A percentile compares a stretch with the other conserved stretches of the same genome.
phyloP scores from a whole-genome alignment of 2,329 filamentous ascomycete species.

The Hansfordia pulvinata region DNA sequence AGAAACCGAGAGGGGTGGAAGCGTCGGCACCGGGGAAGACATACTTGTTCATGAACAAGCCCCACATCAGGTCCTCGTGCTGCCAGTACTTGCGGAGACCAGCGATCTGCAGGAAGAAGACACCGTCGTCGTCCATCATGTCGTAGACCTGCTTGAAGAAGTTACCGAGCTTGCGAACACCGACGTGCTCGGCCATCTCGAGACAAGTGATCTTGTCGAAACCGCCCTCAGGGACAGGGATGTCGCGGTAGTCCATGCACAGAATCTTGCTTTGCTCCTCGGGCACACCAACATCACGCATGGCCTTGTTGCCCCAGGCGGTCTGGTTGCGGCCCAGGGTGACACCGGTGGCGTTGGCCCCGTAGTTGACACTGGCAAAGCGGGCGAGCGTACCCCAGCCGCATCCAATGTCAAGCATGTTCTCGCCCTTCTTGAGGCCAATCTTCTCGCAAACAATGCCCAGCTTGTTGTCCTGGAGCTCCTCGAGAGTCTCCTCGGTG shows the following conservation, averaged over 20 bases:
- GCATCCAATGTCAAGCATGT: slow-evolving; percentile 86
- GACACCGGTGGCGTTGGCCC: slow-evolving; percentile 72
- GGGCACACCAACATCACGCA: slow-evolving; percentile 67
- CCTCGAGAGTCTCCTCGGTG: slow-evolving; percentile 79
- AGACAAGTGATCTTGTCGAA: slow-evolving; percentile 96
- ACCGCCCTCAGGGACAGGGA: slow-evolving; percentile 60
- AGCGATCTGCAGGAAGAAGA: slow-evolving; percentile 92
- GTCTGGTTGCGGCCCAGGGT: slow-evolving; percentile 95
- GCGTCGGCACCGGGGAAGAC: slow-evolving; percentile 96
- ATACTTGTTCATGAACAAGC: slow-evolving; percentile 99
- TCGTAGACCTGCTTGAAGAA: slow-evolving; percentile 83
- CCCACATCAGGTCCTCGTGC: slow-evolving; percentile 96
- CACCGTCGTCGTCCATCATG: slow-evolving; percentile 92
- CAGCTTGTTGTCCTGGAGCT: slow-evolving; percentile 96
- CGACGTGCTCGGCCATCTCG: slow-evolving; percentile 98
- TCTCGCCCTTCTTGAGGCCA: slow-evolving; percentile 65
- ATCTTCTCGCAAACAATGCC: slow-evolving; percentile 95
- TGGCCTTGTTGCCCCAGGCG: slow-evolving; percentile 85
- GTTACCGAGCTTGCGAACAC: slow-evolving; percentile 69
- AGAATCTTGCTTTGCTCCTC: slow-evolving; percentile 85
- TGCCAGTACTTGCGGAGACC: slow-evolving; percentile 93
- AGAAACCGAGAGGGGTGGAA: slow-evolving; percentile 81
- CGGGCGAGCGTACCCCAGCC: slow-evolving; percentile 95
- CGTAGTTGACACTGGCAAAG: slow-evolving; percentile 87
- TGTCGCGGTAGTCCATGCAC: slow-evolving; percentile 96